These are phyloP conservation scores for Kandelia obovata DNA, from an alignment of 345 rosid genomes.

Conservation along the genomic window DNA sequence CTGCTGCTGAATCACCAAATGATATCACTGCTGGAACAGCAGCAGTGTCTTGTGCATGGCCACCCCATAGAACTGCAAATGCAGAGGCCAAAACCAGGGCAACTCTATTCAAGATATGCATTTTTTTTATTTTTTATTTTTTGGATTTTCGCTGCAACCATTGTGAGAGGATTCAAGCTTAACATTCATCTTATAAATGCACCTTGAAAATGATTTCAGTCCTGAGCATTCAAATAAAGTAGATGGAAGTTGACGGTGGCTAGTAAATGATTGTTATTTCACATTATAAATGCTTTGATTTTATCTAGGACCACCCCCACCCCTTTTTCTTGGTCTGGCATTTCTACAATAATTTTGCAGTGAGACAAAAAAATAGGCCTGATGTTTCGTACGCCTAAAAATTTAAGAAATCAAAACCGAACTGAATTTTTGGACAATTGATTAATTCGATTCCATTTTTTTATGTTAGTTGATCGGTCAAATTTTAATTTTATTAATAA, in stretches of 20 bases:
- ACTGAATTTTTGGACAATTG: no score
- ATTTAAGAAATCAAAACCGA: no score
- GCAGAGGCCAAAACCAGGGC: constrained; percentile 4
- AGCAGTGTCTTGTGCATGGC: constrained; percentile 43
- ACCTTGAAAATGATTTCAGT: background rate
- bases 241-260: background rate
- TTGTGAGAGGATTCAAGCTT: background rate
- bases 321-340: no score
- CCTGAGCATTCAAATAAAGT: background rate
- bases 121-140: background rate
- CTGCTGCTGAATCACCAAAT: constrained; percentile 87
- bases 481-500: no score
- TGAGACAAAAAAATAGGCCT: no score
- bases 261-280: no score
- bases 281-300: no score
- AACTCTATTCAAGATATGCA: constrained; percentile 1
- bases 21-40: constrained; percentile 71
- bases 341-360: no score
- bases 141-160: background rate
- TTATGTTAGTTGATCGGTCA: no score
- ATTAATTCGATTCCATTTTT: no score
- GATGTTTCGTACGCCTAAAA: no score
- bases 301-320: no score
- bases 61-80: background rate
- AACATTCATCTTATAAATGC: background rate